Evolutionary conservation across 1,139 yeast species (phyloP).

Genomic region (Kurtzmaniella quercitrusa): DNA sequence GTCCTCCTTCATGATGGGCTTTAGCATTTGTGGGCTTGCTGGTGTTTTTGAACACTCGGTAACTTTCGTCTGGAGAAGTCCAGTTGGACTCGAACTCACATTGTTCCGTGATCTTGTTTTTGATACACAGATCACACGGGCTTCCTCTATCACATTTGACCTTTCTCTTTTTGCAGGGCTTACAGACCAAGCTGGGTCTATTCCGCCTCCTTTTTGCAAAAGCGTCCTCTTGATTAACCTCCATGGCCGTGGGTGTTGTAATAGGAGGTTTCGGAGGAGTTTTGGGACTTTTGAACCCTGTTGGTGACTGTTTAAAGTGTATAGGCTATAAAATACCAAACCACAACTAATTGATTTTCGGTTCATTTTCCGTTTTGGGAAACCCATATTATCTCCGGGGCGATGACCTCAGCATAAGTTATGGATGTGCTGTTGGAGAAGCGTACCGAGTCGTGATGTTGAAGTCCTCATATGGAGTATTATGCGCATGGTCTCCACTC

Average conservation of each 20-base stretch:
- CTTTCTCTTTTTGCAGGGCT: slow-evolving; percentile 21
- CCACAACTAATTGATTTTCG: background rate
- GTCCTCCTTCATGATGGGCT: background rate
- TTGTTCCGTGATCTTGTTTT: slow-evolving; percentile 9
- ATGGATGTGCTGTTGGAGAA: too few relatives aligned
- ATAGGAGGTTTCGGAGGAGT: background rate
- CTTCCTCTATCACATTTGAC: slow-evolving; percentile 14
- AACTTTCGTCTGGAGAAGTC: background rate
- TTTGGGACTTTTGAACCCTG: too few relatives aligned
- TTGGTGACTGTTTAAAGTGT: too few relatives aligned
- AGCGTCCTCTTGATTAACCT: background rate
- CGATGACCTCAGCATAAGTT: too few relatives aligned
- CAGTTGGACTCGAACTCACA: slow-evolving; percentile 4
- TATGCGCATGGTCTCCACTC: too few relatives aligned
- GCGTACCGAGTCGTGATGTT: too few relatives aligned
- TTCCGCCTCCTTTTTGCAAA: slow-evolving; percentile 3
- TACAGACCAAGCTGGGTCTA: slow-evolving; percentile 7
- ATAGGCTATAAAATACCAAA: background rate
- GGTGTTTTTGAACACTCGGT: background rate
- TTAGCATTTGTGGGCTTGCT: background rate
- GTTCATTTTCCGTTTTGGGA: background rate
- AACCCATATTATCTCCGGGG: background rate
- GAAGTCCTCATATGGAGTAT: too few relatives aligned
- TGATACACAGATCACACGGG: slow-evolving; percentile 14
- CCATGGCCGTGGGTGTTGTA: background rate